A percentile compares a stretch with the other conserved stretches of the same genome.
Evolutionary conservation across 768 basidiomycete species (phyloP).

Genomic region (Mycena vitilis): DNA sequence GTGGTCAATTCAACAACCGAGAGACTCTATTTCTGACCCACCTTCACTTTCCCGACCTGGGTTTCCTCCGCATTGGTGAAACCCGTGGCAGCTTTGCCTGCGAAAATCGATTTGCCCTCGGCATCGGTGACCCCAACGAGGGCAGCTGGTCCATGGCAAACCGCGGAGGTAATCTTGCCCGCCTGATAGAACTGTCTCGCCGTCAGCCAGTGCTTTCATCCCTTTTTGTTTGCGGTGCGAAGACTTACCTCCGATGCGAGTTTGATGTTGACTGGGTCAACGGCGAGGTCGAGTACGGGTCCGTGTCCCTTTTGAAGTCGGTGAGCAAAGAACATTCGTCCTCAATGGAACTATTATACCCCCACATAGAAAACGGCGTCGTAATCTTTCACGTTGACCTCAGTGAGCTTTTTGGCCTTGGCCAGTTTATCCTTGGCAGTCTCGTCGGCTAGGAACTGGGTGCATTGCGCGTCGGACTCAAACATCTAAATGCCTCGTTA

Average conservation of each 20-base stretch:
- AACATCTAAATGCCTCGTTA: slow-evolving; percentile 52
- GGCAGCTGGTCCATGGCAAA: slow-evolving; percentile 81
- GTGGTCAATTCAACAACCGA: slow-evolving; percentile 1
- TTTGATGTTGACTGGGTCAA: slow-evolving; percentile 65
- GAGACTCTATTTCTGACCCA: slow-evolving; percentile 35
- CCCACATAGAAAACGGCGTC: slow-evolving; percentile 84
- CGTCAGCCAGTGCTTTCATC: slow-evolving; percentile 8
- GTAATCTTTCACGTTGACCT: slow-evolving; percentile 71
- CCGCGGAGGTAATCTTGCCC: slow-evolving; percentile 75
- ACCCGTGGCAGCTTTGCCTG: slow-evolving; percentile 66
- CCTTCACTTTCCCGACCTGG: slow-evolving; percentile 56
- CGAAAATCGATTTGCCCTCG: slow-evolving; percentile 73
- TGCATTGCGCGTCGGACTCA: slow-evolving; percentile 62
- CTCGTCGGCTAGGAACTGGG: slow-evolving; percentile 70
- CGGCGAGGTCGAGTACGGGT: slow-evolving; percentile 77
- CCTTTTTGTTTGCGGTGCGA: not conserved
- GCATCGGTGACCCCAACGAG: slow-evolving; percentile 66
- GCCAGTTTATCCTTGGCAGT: slow-evolving; percentile 63
- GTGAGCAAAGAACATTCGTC: not conserved
- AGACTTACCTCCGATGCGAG: slow-evolving; percentile 65
- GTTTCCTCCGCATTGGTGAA: slow-evolving; percentile 82
- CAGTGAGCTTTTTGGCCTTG: slow-evolving; percentile 68
- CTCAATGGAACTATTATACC: slow-evolving; percentile 46
- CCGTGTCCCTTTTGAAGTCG: slow-evolving; percentile 55
- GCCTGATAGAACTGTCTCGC: slow-evolving; percentile 68